These are phyloP conservation scores for Jatropha podagrica DNA, from an alignment of 441 rosid species.

Conservation along the genomic window DNA sequence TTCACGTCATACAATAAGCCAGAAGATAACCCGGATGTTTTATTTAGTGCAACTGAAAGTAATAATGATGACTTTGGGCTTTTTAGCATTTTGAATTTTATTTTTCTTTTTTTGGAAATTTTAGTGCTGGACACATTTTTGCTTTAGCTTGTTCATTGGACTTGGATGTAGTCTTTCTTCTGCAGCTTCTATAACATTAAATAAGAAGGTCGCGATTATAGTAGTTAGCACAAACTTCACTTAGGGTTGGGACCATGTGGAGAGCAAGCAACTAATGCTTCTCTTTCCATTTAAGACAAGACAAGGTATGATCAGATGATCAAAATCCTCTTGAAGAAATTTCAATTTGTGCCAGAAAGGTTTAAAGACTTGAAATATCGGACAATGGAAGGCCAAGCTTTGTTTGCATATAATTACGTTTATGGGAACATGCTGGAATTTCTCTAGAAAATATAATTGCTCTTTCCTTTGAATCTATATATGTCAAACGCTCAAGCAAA, in stretches of 20 bases:
- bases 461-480: background rate
- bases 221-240: background rate
- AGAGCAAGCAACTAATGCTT: background rate
- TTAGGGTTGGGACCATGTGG: background rate
- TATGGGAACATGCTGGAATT: background rate
- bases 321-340: background rate
- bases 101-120: too few relatives aligned
- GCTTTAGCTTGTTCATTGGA: too few relatives aligned
- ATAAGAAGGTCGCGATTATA: background rate
- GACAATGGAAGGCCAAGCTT: background rate
- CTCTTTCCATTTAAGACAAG: background rate
- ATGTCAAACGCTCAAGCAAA: too few relatives aligned
- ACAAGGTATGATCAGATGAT: background rate
- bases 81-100: too few relatives aligned
- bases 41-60: too few relatives aligned
- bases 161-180: too few relatives aligned
- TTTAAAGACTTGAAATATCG: too few relatives aligned
- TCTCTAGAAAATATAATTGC: background rate
- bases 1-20: too few relatives aligned
- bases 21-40: too few relatives aligned
- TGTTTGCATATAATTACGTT: background rate
- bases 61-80: too few relatives aligned
- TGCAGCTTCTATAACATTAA: too few relatives aligned
- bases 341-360: background rate
- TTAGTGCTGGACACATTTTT: too few relatives aligned